Evolutionary conservation across 1,284 basidiomycete species (phyloP).

Genomic region (Cutaneotrichosporon mucoides): DNA sequence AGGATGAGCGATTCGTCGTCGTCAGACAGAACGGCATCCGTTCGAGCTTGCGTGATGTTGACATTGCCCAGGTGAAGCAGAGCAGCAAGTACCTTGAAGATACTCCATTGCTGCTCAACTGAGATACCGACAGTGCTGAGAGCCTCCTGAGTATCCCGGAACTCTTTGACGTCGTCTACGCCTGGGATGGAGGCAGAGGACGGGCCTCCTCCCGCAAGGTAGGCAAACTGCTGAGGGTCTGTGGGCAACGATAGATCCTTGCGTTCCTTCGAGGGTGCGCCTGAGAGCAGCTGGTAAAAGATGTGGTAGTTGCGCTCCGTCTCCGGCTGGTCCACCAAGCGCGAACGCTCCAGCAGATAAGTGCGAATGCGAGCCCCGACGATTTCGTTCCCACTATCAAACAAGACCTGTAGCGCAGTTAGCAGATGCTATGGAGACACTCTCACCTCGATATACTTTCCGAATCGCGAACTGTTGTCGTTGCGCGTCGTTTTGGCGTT

Average conservation of each 20-base stretch:
- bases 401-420: conserved; percentile 67
- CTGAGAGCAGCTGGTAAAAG: conserved; percentile 98
- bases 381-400: conserved; percentile 91
- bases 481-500: conserved; percentile 99
- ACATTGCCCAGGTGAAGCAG: conserved; percentile 96
- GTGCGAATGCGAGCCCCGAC: conserved; percentile 97
- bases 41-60: conserved; percentile 75
- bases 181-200: conserved; percentile 78
- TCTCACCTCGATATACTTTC: conserved; percentile 94
- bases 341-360: conserved; percentile 93
- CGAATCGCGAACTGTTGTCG: conserved; percentile 98
- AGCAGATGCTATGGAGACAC: conserved; percentile 22
- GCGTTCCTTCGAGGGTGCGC: conserved; percentile 88
- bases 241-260: conserved; percentile 87
- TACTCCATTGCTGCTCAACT: conserved; percentile 96
- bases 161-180: conserved; percentile 95
- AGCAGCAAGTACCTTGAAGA: conserved; percentile 89
- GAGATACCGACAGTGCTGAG: conserved; percentile 95
- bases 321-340: conserved; percentile 96
- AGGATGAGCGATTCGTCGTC: conserved; percentile 75
- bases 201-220: conserved; percentile 89
- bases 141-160: conserved; percentile 86
- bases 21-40: conserved; percentile 79
- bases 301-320: conserved; percentile 99
- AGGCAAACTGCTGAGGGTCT: conserved; percentile 80